Conservation (phyloP, 306 rosid genomes). For the Citrullus amarus region DNA sequence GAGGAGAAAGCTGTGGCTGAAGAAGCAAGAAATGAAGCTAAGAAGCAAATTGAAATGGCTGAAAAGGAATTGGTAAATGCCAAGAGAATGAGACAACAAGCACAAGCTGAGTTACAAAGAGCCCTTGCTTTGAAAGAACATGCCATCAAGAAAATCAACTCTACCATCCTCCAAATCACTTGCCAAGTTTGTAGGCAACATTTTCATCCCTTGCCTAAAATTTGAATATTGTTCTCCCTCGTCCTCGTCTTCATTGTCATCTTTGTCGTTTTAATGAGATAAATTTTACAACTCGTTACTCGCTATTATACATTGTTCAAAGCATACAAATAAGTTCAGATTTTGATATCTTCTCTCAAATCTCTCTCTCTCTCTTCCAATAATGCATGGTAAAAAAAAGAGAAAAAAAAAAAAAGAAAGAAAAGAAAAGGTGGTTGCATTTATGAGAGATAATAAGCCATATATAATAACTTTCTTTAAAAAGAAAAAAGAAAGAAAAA, state of each 20-base stretch:
- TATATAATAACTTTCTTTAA: neutral
- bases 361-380: too few relatives aligned
- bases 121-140: conserved; percentile 68
- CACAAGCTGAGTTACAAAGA: conserved; percentile 62
- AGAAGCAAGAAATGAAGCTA: conserved; percentile 76
- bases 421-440: neutral
- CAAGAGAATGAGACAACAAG: conserved; percentile 76
- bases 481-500: neutral
- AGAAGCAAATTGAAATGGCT: conserved; percentile 65
- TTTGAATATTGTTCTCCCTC: neutral
- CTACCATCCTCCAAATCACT: conserved; percentile 79
- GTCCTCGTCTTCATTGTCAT: neutral
- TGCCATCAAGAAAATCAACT: conserved; percentile 67
- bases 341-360: too few relatives aligned
- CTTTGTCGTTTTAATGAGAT: conserved; percentile 11
- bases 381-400: neutral
- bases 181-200: conserved; percentile 75
- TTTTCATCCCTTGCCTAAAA: conserved; percentile 25
- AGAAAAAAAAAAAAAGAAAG: neutral
- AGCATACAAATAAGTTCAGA: too few relatives aligned
- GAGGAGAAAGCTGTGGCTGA: conserved; percentile 66
- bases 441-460: neutral
- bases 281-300: neutral
- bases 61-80: conserved; percentile 75
- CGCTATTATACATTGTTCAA: too few relatives aligned